Evolutionary conservation across 768 basidiomycete genomes (phyloP).

Genomic region (Mrakia hoshinonis): DNA sequence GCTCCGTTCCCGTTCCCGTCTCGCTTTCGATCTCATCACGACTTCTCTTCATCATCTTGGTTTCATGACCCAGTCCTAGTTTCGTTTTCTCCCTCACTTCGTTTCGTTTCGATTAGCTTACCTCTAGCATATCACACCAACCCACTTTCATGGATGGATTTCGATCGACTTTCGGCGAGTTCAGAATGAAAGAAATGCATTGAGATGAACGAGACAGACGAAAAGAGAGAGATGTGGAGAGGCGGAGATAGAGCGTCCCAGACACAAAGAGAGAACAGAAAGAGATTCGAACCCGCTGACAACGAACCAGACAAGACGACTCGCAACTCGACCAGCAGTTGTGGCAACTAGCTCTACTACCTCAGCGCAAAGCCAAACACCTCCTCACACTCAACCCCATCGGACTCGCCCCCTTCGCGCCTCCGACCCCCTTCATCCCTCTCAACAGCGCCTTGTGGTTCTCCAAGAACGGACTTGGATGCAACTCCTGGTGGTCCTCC

Average conservation of each 20-base stretch:
- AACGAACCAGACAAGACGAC: background rate
- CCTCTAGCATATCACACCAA: too few relatives aligned
- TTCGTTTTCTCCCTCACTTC: too few relatives aligned
- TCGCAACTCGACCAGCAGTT: background rate
- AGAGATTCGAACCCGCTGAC: background rate
- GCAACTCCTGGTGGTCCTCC: background rate
- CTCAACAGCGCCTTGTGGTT: background rate
- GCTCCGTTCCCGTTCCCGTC: background rate
- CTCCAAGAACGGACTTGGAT: slow-evolving; percentile 12
- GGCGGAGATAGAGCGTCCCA: too few relatives aligned
- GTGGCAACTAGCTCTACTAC: background rate
- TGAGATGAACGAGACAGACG: background rate
- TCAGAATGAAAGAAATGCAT: background rate
- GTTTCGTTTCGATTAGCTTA: too few relatives aligned
- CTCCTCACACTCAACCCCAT: slow-evolving; percentile 12
- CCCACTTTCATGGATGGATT: background rate
- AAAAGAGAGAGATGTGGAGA: background rate
- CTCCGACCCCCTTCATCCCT: background rate
- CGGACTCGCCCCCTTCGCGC: background rate
- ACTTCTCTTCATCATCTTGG: background rate
- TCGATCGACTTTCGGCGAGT: background rate
- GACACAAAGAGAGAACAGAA: background rate
- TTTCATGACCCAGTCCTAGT: background rate
- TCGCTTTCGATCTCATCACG: background rate
- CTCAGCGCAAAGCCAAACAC: slow-evolving; percentile 9